These are phyloP conservation scores for Diaporthe destruens DNA, from an alignment of 2,329 filamentous ascomycete genomes.

Conservation along the genomic window DNA sequence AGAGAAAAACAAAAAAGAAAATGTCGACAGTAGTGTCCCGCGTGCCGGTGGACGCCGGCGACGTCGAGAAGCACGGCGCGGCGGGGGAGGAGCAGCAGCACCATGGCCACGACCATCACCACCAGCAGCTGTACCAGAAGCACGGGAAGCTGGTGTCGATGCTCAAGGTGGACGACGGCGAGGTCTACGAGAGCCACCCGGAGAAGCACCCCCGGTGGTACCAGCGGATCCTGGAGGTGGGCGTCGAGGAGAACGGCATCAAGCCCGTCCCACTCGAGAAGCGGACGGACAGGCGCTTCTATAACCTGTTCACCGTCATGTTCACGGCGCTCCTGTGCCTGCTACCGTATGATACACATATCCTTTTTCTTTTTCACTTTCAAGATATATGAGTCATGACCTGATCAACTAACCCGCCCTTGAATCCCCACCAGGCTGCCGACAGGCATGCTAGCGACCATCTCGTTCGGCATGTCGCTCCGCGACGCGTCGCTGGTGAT, in stretches of 20 bases:
- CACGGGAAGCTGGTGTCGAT: slow-evolving; percentile 45
- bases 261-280: slow-evolving; percentile 67
- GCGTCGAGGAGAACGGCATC: slow-evolving; percentile 67
- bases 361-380: neutral
- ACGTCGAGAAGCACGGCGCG: slow-evolving; percentile 44
- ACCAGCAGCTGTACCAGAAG: slow-evolving; percentile 12
- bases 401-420: neutral
- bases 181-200: slow-evolving; percentile 49
- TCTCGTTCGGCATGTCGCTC: slow-evolving; percentile 65
- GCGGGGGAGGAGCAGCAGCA: neutral
- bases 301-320: slow-evolving; percentile 71
- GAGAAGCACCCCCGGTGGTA: slow-evolving; percentile 56
- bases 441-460: slow-evolving; percentile 70
- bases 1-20: slow-evolving; percentile 29
- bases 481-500: slow-evolving; percentile 68
- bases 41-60: slow-evolving; percentile 21
- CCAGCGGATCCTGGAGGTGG: slow-evolving; percentile 57
- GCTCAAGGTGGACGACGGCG: slow-evolving; percentile 49
- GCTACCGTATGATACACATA: slow-evolving; percentile 62
- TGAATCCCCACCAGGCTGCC: slow-evolving; percentile 57
- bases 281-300: slow-evolving; percentile 65
- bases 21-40: slow-evolving; percentile 29
- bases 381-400: neutral
- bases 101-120: slow-evolving; percentile 35
- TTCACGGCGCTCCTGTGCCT: slow-evolving; percentile 69